phyloP scores from a whole-genome alignment of 257 asterid genomes.

The Osmanthus fragrans region DNA sequence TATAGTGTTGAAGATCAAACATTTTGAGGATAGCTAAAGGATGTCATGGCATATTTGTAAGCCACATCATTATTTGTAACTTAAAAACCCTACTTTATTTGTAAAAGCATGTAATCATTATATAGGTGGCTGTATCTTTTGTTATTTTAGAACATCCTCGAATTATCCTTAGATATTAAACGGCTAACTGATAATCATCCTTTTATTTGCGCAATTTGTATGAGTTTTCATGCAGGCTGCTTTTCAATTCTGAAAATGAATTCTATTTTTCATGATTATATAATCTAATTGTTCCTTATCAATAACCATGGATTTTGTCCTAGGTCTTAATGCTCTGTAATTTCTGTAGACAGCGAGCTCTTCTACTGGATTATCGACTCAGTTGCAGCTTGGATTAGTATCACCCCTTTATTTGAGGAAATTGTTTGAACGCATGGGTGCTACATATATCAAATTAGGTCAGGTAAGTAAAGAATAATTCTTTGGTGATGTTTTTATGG shows the following conservation, averaged over 20 bases:
- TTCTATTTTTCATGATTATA: neutral
- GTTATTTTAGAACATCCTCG: neutral
- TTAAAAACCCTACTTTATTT: neutral
- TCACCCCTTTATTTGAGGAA: slow-evolving; percentile 89
- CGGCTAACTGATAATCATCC: neutral
- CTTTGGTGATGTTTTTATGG: neutral
- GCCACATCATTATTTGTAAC: neutral
- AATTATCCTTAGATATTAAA: neutral
- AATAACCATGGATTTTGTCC: neutral
- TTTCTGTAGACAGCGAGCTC: slow-evolving; percentile 63
- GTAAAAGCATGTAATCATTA: neutral
- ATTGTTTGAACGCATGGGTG: slow-evolving; percentile 95
- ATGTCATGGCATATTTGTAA: slow-evolving; percentile 1
- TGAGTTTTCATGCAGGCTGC: slow-evolving; percentile 11
- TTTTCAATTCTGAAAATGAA: neutral
- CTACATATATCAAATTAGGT: slow-evolving; percentile 92
- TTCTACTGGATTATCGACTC: slow-evolving; percentile 58
- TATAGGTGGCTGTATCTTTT: neutral
- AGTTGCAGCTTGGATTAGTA: slow-evolving; percentile 88
- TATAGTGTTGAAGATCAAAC: neutral
- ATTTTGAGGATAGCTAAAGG: slow-evolving; percentile 3
- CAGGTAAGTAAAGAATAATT: slow-evolving; percentile 55
- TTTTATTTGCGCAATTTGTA: neutral
- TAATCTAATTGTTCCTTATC: slow-evolving; percentile 9
- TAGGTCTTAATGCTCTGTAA: slow-evolving; percentile 23